Evolutionary conservation across 163 green algal species (phyloP), one percentile per base, ranked within the genome.

Genomic region (Volvox carteri): DNA sequence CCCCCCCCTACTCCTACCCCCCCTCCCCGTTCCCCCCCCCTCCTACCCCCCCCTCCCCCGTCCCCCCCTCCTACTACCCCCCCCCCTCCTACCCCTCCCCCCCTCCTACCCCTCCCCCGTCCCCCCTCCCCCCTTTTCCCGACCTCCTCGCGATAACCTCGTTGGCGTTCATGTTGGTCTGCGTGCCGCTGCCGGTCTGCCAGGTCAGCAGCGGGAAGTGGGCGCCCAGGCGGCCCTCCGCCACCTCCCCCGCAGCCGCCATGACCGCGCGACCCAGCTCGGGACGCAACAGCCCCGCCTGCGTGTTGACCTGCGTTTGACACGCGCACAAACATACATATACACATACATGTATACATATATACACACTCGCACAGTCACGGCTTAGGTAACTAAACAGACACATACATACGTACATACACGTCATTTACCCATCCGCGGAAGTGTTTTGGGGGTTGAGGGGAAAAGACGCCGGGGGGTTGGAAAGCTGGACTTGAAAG

Each of bases 101-200:
- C 68, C 16, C 12, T 33, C 39, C 9, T 9, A 28, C 9, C 65
- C 67, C 67, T 76, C 6, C 67, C 18, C 67, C 67, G 33, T 21
- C 33, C 33, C 33, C 50, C 28, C 33, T 25, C 74, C 4, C 44
- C 75, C 33, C 78, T 52, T 1, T 7, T 19, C 3, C 58, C 1
- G 16, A 86, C 88, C 65, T 67, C 74, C 28, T 33, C 21, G 75
- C 78, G 9, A 91, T 97, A 39, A 98, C 97, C 92, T 99, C 97
- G 90, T 99, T 99, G 65, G 95, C 95, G 78, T 99, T 99, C 97
- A 99, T 99, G 95, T 99, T 99, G 92, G 92, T 97, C 92, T 99
- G 97, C 4, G 97, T 99, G 68, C 97, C 97, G 56, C 92, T 97
- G 46, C 97, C 97, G 19, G 94, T 98, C 93, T 99, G 97, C 97